Evolutionary conservation across 208 protist species (phyloP), one percentile per base, ranked within the genome.

Genomic region (Lotmaria passim): DNA sequence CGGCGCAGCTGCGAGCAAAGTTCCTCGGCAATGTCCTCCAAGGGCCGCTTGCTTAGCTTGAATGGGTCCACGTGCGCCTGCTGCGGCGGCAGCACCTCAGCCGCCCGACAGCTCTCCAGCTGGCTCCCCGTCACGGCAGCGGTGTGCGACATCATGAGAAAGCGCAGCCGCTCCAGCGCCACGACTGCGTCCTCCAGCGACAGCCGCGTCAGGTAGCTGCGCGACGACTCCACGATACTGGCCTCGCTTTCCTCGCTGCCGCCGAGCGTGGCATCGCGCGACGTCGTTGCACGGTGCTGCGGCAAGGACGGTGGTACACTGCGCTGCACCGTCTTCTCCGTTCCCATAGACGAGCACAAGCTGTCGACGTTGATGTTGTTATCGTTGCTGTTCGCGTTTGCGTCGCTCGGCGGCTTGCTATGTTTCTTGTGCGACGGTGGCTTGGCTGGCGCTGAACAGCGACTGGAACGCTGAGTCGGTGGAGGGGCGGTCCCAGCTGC

Each of bases 21-120:
- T 43, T 86, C 81, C 44, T 86, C 81, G 21, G 81, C 81, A 17
- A 86, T 73, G 14, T 76, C 69, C 48, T 82, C 72, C 31, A 86
- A 55, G 7, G 81, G 81, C 0, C 81, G 61, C 46, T 58, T 74
- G 60, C 81, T 82, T 23, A 82, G 67, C 57, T 69, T 69, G 34
- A 82, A 75, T 1, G 75, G 81, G 60, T 86, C 69, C n/a, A 81
- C 75, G 33, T 65, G 60, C 23, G 47, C 57, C 33, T 61, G 44
- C 17, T 51, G 52, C 33, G 53, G 52, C 6, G 68, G 31, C 17
- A 50, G 47, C 23, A 58, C 39, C 3, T 51, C 38, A 0, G 44
- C 44, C 19, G 7, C 21, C 15, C 10, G 8, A 0, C n/a, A 2
- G 34, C 7, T 19, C 34, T 36, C 48, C 26, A 39, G 15, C 33